Evolutionary conservation across 331 rosid genomes (phyloP).

Genomic region (Ulmus americana): DNA sequence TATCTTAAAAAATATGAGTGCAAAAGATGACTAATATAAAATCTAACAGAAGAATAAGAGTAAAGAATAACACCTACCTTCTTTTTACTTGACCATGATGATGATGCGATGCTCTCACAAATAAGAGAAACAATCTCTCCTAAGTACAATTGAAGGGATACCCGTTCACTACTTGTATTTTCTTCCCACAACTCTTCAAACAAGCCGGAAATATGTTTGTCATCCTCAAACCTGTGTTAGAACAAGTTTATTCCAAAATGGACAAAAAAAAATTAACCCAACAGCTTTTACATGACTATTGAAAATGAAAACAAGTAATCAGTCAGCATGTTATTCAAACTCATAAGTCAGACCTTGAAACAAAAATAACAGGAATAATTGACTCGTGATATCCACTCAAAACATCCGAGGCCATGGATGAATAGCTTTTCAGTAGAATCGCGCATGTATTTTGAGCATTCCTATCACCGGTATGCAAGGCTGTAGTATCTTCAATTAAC

Average conservation of each 20-base stretch:
- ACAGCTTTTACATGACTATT: conserved; percentile 1
- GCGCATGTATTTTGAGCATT: conserved; percentile 85
- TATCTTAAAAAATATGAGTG: not conserved
- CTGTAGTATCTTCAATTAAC: conserved; percentile 68
- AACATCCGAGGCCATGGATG: conserved; percentile 76
- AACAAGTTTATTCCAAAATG: conserved; percentile 15
- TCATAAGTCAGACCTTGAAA: conserved; percentile 62
- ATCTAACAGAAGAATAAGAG: conserved; percentile 3
- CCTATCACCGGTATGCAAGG: conserved; percentile 74
- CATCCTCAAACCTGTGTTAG: conserved; percentile 73
- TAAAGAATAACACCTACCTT: conserved; percentile 41
- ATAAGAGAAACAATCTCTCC: conserved; percentile 78
- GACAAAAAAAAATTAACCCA: conserved; percentile 8
- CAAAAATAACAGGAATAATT: conserved; percentile 67
- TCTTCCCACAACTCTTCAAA: conserved; percentile 98
- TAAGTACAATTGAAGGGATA: conserved; percentile 71
- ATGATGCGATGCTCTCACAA: conserved; percentile 63
- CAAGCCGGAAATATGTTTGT: conserved; percentile 57
- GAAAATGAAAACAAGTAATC: not conserved
- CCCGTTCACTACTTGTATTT: conserved; percentile 79
- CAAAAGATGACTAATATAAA: conserved; percentile 7
- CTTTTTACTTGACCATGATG: conserved; percentile 85
- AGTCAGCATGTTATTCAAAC: not conserved
- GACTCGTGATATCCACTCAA: conserved; percentile 64
- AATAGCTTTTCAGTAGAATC: conserved; percentile 64